phyloP scores from a whole-genome alignment of 225 moss, liverwort and hornwort genomes.

The Anthoceros angustus region DNA sequence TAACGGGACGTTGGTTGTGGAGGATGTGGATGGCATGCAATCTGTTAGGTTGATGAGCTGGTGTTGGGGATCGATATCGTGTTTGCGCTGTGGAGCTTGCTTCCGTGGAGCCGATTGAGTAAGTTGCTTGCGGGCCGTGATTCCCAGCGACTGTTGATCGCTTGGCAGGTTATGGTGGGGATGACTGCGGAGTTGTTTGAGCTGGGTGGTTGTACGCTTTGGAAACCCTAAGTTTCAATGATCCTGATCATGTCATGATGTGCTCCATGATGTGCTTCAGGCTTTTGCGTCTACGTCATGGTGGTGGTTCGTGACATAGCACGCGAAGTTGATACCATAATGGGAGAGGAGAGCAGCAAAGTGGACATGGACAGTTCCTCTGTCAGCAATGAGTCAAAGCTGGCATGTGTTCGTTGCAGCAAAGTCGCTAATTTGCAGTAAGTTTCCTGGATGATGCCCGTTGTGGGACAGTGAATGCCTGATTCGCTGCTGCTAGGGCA shows the following conservation, averaged over 20 bases:
- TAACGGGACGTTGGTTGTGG: no score
- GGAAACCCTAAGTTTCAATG: no score
- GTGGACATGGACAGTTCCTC: not conserved
- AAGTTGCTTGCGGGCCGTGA: no score
- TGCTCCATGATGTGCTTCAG: not conserved
- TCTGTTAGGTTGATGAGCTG: no score
- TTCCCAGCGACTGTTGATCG: no score
- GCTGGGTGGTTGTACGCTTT: no score
- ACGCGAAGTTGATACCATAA: not conserved
- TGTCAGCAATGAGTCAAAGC: constrained; percentile 14
- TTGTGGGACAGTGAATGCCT: not conserved
- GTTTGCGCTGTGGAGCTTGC: no score
- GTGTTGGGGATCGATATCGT: no score
- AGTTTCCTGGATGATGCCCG: constrained; percentile 6
- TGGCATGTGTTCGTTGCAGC: constrained; percentile 85
- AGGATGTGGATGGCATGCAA: no score
- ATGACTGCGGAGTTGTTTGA: no score
- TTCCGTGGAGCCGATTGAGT: no score
- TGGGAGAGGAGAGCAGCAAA: not conserved
- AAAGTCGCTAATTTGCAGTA: constrained; percentile 28
- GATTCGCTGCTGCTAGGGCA: not conserved
- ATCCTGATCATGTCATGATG: not conserved
- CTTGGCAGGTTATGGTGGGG: no score
- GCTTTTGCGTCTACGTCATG: not conserved
- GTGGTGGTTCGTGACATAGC: constrained; percentile 2